Percentiles rank a stretch among this genome's conserved stretches.
These are phyloP conservation scores for Penicillium sp. DNA, from an alignment of 2,329 filamentous ascomycete species.

Conservation along the genomic window DNA sequence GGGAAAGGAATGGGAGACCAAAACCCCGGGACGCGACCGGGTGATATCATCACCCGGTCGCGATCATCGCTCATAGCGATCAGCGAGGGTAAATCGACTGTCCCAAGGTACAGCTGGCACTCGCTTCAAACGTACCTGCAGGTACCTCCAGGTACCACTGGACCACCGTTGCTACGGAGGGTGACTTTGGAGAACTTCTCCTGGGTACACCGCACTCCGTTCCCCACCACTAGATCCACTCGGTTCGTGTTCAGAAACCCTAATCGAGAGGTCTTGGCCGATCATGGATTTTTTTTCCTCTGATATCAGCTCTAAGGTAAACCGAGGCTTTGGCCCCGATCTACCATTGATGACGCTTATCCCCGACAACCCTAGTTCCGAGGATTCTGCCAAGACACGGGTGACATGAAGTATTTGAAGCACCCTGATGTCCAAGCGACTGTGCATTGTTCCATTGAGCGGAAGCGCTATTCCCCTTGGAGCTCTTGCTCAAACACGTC, in stretches of 20 bases:
- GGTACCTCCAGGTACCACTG: slow-evolving; percentile 8
- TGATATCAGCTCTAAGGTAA: slow-evolving; percentile 8
- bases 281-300: background rate
- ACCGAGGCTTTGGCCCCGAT: background rate
- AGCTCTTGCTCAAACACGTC: slow-evolving; percentile 33
- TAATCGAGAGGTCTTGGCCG: background rate
- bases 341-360: slow-evolving; percentile 16
- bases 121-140: background rate
- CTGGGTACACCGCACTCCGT: background rate
- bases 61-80: slow-evolving; percentile 1
- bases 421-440: background rate
- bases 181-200: slow-evolving; percentile 9
- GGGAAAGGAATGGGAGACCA: background rate
- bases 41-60: background rate
- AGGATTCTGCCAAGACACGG: slow-evolving; percentile 14
- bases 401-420: background rate
- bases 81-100: background rate
- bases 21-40: background rate
- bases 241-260: background rate
- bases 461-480: slow-evolving; percentile 1
- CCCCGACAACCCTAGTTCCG: slow-evolving; percentile 12
- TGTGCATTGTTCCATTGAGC: background rate
- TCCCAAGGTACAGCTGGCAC: background rate
- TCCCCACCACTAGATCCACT: background rate
- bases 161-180: background rate